These are phyloP conservation scores for Boletus speciosus DNA, from an alignment of 768 basidiomycete genomes.

Conservation along the genomic window DNA sequence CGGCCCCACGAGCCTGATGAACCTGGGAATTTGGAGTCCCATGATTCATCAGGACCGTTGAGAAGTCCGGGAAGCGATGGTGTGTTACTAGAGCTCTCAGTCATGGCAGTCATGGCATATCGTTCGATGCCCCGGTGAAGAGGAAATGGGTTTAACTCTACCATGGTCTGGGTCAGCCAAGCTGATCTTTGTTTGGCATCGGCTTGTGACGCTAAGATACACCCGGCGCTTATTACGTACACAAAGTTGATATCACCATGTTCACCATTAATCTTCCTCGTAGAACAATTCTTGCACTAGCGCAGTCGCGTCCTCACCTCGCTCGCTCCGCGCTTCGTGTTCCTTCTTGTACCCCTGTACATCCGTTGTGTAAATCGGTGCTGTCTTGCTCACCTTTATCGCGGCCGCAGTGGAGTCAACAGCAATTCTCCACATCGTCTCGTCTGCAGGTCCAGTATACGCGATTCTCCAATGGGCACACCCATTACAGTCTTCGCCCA, in stretches of 20 bases:
- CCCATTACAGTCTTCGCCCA: conserved; percentile 3
- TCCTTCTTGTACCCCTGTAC: background rate
- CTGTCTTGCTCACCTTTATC: background rate
- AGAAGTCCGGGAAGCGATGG: background rate
- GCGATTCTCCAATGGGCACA: conserved; percentile 21
- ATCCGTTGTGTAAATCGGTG: background rate
- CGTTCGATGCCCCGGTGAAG: background rate
- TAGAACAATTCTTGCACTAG: conserved; percentile 1
- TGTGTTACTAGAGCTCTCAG: background rate
- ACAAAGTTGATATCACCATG: conserved; percentile 4
- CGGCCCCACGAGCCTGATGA: conserved; percentile 7
- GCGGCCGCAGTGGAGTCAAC: conserved; percentile 2
- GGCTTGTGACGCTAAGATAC: background rate
- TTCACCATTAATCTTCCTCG: background rate
- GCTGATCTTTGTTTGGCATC: conserved; percentile 11
- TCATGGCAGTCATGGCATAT: too few relatives aligned
- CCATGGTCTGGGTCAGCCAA: background rate
- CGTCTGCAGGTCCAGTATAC: conserved; percentile 24
- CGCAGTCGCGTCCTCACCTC: background rate
- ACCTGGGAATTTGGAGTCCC: conserved; percentile 7
- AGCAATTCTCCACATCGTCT: conserved; percentile 21
- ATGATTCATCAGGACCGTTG: background rate
- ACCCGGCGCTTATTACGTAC: background rate
- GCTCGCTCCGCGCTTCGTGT: background rate
- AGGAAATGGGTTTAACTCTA: background rate